Percentiles rank a stretch among this genome's conserved stretches.
These are phyloP conservation scores for Magnusiomyces suaveolens DNA, from an alignment of 1,139 yeast genomes.

Conservation along the genomic window DNA sequence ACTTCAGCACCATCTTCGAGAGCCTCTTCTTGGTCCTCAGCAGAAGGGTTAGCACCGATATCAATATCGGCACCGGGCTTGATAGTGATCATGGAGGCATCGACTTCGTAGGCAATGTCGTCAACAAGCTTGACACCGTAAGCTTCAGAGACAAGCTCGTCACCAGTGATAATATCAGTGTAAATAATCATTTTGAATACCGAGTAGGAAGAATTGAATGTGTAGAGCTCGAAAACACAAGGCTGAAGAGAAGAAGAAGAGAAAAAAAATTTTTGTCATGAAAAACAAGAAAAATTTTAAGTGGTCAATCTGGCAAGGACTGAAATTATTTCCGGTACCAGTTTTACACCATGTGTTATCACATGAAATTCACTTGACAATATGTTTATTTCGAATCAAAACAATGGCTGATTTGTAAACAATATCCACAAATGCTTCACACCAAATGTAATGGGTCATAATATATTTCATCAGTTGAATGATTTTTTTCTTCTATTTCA, in stretches of 20 bases:
- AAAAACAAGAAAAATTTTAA: not conserved
- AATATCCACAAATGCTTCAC: too few relatives aligned
- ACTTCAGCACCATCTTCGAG: conserved; percentile 76
- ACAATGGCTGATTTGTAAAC: too few relatives aligned
- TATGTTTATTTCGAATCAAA: too few relatives aligned
- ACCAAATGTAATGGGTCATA: too few relatives aligned
- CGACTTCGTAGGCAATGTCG: conserved; percentile 90
- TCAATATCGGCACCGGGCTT: conserved; percentile 81
- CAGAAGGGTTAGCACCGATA: conserved; percentile 99
- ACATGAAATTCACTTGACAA: too few relatives aligned
- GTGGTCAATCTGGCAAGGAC: not conserved
- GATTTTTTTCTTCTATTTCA: too few relatives aligned
- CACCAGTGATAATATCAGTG: conserved; percentile 75
- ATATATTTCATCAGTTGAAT: too few relatives aligned
- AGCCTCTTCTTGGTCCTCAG: conserved; percentile 81
- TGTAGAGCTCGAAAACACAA: not conserved
- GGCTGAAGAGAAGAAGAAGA: conserved; percentile 5
- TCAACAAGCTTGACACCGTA: conserved; percentile 82
- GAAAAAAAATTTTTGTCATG: not conserved
- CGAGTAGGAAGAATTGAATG: not conserved
- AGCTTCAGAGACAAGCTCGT: conserved; percentile 95
- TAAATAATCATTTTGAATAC: conserved; percentile 15
- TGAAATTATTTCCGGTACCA: not conserved
- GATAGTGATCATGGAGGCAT: conserved; percentile 85
- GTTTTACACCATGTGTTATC: not conserved